Conservation (phyloP, 768 basidiomycete species). For the Tricholoma furcatifolium region DNA sequence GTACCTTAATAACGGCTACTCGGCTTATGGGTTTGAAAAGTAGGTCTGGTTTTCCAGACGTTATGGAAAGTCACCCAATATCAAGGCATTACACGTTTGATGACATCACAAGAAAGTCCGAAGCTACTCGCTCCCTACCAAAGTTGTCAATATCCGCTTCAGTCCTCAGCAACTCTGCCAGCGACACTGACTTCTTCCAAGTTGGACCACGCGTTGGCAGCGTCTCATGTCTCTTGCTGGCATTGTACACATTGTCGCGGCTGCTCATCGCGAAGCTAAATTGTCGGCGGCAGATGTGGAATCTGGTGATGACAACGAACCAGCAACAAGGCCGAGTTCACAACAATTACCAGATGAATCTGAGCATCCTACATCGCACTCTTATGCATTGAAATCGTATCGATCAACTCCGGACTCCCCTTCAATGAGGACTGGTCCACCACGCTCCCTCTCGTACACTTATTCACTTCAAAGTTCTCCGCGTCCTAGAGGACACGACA, state of each 20-base stretch:
- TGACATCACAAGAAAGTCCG: neutral
- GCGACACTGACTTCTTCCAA: neutral
- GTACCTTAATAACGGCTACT: too few species aligned
- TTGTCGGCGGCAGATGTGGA: neutral
- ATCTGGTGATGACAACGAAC: neutral
- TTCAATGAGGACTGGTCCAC: slow-evolving; percentile 68
- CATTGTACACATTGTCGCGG: slow-evolving; percentile 19
- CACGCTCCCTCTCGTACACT: slow-evolving; percentile 67
- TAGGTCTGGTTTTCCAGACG: too few species aligned
- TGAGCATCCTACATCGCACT: slow-evolving; percentile 12
- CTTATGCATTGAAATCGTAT: slow-evolving; percentile 17
- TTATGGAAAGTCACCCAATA: too few species aligned
- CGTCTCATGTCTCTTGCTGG: slow-evolving; percentile 27
- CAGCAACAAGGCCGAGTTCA: neutral
- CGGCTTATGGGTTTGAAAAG: too few species aligned
- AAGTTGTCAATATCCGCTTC: neutral
- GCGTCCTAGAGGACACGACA: slow-evolving; percentile 23
- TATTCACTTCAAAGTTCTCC: slow-evolving; percentile 52
- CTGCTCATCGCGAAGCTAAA: neutral
- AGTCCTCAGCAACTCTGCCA: neutral
- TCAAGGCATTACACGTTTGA: too few species aligned
- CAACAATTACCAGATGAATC: neutral
- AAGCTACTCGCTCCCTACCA: neutral
- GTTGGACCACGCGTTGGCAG: neutral
- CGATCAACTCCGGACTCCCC: slow-evolving; percentile 46